Evolutionary conservation across 257 asterid species (phyloP).

Genomic region (Solanum arcanum): DNA sequence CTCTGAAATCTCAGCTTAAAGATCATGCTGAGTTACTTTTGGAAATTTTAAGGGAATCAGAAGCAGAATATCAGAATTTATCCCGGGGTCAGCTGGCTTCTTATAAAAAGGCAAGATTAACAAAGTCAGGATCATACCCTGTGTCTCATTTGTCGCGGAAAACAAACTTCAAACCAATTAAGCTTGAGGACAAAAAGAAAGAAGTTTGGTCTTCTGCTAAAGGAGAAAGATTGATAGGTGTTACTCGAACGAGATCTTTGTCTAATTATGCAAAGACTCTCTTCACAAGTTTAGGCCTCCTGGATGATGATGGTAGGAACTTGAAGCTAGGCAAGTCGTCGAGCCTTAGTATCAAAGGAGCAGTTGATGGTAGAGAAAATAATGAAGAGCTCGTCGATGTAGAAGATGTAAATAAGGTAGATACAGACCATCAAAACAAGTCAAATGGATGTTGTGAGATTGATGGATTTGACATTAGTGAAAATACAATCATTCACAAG

Average conservation of each 20-base stretch:
- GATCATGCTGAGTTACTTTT: slow-evolving; percentile 39
- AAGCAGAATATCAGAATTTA: slow-evolving; percentile 16
- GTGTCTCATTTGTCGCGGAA: slow-evolving; percentile 12
- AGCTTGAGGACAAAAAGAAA: slow-evolving; percentile 50
- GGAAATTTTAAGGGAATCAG: slow-evolving; percentile 22
- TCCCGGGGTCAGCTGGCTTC: slow-evolving; percentile 16
- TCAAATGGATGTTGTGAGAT: background rate
- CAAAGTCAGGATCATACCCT: slow-evolving; percentile 71
- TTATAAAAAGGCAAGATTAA: slow-evolving; percentile 16
- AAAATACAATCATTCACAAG: slow-evolving; percentile 1
- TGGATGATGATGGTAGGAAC: background rate
- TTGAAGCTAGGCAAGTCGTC: slow-evolving; percentile 1
- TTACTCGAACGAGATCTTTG: background rate
- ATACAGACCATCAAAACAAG: background rate
- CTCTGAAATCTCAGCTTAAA: slow-evolving; percentile 24
- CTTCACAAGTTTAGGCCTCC: slow-evolving; percentile 8
- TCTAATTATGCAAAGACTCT: background rate
- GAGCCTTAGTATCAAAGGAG: background rate
- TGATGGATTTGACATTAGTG: slow-evolving; percentile 4
- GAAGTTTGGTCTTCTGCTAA: slow-evolving; percentile 52
- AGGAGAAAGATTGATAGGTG: slow-evolving; percentile 12
- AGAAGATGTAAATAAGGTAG: background rate
- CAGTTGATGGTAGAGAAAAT: background rate
- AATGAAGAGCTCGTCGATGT: background rate
- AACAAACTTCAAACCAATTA: slow-evolving; percentile 41